Evolutionary conservation across 2,329 filamentous ascomycete species (phyloP), one percentile per base, ranked within the genome.

Genomic region (Graphilbum ipis-grandicollis): DNA sequence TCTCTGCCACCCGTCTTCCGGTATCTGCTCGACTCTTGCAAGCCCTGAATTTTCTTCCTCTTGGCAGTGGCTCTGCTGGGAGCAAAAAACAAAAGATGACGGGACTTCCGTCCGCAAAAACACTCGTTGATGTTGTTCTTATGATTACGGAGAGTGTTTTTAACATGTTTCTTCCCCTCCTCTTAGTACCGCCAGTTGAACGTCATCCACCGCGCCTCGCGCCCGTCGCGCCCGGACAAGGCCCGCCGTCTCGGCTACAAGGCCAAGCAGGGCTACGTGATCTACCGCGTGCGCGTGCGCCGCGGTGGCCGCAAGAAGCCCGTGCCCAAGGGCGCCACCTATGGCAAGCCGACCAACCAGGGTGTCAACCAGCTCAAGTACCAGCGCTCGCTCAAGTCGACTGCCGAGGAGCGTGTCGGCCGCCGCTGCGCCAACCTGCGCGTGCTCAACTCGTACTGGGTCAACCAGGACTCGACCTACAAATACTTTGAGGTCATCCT

Each of bases 311-410:
- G 90, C 75, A 98, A 98, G 86, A 75, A 75, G 65, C 90, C 88
- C 56, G 84, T 75, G 46, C 75, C 80, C 58, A 93, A 93, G 85
- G 90, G 90, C 79, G 90, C 90, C 66, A 98, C 90, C 54, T 98
- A 90, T 65, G 90, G 90, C 77, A 98, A 98, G 76, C 90, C 90
- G 63, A 98, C 90, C 79, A 98, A 96, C 83, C 86, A 94, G 77
- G 90, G 90, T 84, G 75, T 98, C 56, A 98, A 98, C 79, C 90
- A 98, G 76, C 85, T 98, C 63, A 98, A 98, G 78, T 98, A 96
- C 81, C 92, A 98, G 79, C 84, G 88, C 64, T 96, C 90, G 52
- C 86, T 96, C 63, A 81, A 80, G 66, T 75, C 88, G 56, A 98
- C 90, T 55, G 92, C 92, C 56, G 92, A 98, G 75, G 90, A 98